Conservation (phyloP, 2,329 filamentous ascomycete genomes). For the Aspergillus aculeatinus region DNA sequence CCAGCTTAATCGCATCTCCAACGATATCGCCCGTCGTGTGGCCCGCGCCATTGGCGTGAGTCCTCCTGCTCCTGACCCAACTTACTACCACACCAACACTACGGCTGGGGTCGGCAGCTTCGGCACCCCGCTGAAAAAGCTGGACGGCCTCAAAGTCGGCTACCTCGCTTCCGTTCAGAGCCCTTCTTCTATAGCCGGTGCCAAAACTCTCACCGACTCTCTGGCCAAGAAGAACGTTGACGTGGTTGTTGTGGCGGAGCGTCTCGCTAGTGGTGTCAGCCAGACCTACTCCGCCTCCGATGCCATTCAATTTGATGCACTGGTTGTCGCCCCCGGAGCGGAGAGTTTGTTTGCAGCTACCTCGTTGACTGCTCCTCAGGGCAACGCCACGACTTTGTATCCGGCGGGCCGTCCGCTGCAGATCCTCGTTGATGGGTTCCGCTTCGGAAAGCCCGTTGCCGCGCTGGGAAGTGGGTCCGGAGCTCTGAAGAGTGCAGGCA, state of each 20-base stretch:
- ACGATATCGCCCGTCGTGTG: conserved; percentile 66
- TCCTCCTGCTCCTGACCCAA: conserved; percentile 59
- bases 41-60: conserved; percentile 60
- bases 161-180: conserved; percentile 55
- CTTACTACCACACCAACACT: conserved; percentile 68
- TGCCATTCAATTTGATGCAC: conserved; percentile 45
- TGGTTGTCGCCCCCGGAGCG: conserved; percentile 60
- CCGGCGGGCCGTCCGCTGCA: conserved; percentile 63
- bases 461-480: conserved; percentile 52
- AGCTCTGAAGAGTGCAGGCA: conserved; percentile 46
- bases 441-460: conserved; percentile 69
- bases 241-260: conserved; percentile 62
- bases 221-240: conserved; percentile 49
- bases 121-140: conserved; percentile 56
- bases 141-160: conserved; percentile 64
- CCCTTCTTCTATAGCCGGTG: conserved; percentile 49
- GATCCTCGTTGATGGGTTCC: conserved; percentile 63
- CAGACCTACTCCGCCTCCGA: conserved; percentile 66
- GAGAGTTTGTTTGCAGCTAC: conserved; percentile 50
- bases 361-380: conserved; percentile 21
- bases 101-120: conserved; percentile 63
- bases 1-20: conserved; percentile 67
- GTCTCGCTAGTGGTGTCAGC: conserved; percentile 54
- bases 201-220: conserved; percentile 50
- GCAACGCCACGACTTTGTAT: conserved; percentile 53